phyloP scores from a whole-genome alignment of 1,139 yeast genomes.

The Zygotorulaspora mrakii region DNA sequence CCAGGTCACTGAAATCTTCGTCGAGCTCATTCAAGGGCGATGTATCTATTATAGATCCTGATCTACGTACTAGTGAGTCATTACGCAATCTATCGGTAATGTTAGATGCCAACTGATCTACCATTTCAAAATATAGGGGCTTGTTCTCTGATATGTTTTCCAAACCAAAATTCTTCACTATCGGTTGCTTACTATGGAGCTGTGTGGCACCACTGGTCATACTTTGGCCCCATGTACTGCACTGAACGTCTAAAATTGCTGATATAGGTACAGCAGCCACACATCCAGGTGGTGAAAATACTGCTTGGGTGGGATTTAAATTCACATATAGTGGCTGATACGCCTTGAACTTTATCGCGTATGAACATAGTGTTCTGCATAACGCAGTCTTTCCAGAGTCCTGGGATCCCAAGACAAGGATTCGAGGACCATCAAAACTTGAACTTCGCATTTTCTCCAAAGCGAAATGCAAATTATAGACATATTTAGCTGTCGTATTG shows the following conservation, averaged over 20 bases:
- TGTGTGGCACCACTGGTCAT: conserved; percentile 83
- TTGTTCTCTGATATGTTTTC: conserved; percentile 57
- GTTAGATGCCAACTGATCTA: conserved; percentile 56
- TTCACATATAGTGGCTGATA: conserved; percentile 71
- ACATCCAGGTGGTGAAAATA: conserved; percentile 79
- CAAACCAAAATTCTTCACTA: conserved; percentile 76
- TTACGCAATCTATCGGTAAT: conserved; percentile 55
- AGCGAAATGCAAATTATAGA: conserved; percentile 66
- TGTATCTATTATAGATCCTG: conserved; percentile 79
- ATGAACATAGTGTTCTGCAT: conserved; percentile 64
- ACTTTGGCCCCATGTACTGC: conserved; percentile 74
- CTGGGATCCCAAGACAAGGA: conserved; percentile 68
- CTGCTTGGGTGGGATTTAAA: conserved; percentile 76
- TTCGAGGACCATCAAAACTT: conserved; percentile 54
- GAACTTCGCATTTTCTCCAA: conserved; percentile 58
- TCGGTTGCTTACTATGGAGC: conserved; percentile 83
- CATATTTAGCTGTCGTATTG: conserved; percentile 42
- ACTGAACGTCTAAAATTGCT: conserved; percentile 74
- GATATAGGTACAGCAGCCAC: conserved; percentile 80
- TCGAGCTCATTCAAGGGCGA: conserved; percentile 58
- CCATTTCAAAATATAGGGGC: conserved; percentile 54
- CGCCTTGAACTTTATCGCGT: conserved; percentile 67
- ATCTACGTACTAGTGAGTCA: conserved; percentile 49
- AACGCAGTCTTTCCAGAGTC: conserved; percentile 77
- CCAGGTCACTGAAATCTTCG: conserved; percentile 41